phyloP scores from a whole-genome alignment of 225 moss, liverwort and hornwort species.

The Antitrichia curtipendula region DNA sequence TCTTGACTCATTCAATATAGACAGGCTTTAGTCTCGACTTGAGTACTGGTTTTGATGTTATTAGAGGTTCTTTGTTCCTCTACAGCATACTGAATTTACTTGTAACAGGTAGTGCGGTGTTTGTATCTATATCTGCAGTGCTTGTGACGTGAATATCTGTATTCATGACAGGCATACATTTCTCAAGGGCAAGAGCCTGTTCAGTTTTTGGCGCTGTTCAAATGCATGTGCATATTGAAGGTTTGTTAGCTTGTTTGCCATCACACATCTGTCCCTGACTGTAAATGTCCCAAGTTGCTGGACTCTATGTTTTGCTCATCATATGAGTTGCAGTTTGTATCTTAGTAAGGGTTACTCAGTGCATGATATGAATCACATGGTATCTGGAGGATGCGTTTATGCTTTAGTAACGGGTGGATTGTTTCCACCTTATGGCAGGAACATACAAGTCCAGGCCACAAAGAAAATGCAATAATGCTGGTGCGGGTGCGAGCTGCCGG shows the following conservation, averaged over 20 bases:
- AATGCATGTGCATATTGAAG: constrained; percentile 76
- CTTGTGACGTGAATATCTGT: constrained; percentile 6
- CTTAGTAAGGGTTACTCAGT: neutral
- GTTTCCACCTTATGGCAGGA: constrained; percentile 39
- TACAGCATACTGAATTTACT: neutral
- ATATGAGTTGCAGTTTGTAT: neutral
- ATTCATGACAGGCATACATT: constrained; percentile 47
- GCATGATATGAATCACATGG: neutral
- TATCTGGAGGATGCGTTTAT: neutral
- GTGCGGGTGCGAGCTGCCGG: constrained; percentile 64
- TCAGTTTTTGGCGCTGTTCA: constrained; percentile 87
- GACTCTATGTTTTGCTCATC: neutral
- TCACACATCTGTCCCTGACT: neutral
- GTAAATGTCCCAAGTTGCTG: neutral
- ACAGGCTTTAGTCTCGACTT: neutral
- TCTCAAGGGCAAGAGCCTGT: constrained; percentile 79
- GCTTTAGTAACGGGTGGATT: neutral
- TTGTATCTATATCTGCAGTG: neutral
- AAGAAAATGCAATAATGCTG: constrained; percentile 52
- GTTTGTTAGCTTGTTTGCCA: constrained; percentile 15
- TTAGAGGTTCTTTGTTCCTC: neutral
- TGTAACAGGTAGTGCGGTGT: neutral
- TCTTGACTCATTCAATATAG: neutral
- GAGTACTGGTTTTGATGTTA: neutral
- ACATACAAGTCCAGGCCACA: constrained; percentile 26